Base-by-base conservation (phyloP, 2,329 filamentous ascomycete species). In the Trichoderma atroviride region DNA sequence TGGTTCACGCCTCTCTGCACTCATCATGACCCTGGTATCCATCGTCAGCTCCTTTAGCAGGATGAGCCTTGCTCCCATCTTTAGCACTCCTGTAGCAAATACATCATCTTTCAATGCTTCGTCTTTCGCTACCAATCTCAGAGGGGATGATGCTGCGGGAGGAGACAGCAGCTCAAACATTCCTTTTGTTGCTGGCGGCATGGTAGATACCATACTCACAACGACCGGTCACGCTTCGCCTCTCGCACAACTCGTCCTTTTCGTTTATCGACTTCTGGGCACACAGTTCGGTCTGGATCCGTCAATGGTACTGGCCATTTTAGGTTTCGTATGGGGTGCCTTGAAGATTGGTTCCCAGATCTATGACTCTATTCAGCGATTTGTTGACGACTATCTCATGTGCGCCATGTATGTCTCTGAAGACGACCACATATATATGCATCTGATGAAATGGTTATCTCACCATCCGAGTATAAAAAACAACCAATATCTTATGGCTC, bases 371-470 rank as follows among this genome's bases (percentile, higher is more conserved):
- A 10, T 81, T 2, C 76, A 78, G 57, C 70, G 73, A 13, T 68
- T 85, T 19, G 71, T 86, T 33, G 77, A 78, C n/a, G 75, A 77
- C 7, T 80, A 87, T 71, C 80, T 87, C 67, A 86, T 83, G 77
- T 82, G 84, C 63, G 82, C 81, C 71, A 81, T 90, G 68, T 83
- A 83, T 62, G 81, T 91, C 59, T 82, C 79, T 69, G 85, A 84
- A 70, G 82, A 81, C 55, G 88, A 91, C 73, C 83, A 86, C 66
- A 88, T 89, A 33, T 89, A 88, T 73, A 63, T 75, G 3, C 85
- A 89, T 64, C 73, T 90, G 60, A 88, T 89, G 81, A 83, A 84
- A 64, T 90, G 85, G 81, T 81, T 89, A 9, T 84, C 85, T 0
- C 76, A 82, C 52, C 85, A 89, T 74, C 83, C 84, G 11, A 81